These are phyloP conservation scores for Stevia rebaudiana DNA, from an alignment of 140 eudicot species.

Conservation along the genomic window DNA sequence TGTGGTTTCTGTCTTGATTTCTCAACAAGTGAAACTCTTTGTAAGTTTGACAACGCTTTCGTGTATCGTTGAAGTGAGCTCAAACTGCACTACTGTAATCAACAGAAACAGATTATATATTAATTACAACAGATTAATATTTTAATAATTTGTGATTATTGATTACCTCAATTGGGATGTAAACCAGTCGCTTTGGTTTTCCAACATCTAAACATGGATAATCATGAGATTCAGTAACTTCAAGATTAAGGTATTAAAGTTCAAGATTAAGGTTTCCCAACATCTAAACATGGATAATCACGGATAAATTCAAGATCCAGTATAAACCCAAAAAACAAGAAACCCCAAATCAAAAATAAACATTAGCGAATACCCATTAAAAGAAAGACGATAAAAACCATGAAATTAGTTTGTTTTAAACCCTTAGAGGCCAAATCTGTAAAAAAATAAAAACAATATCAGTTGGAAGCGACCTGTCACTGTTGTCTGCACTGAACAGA, in stretches of 20 bases:
- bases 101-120: neutral
- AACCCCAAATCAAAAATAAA: too few species aligned
- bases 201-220: constrained; percentile 85
- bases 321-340: too few species aligned
- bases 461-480: too few species aligned
- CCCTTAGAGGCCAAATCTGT: too few species aligned
- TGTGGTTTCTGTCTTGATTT: constrained; percentile 77
- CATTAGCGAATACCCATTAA: too few species aligned
- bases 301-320: constrained; percentile 25
- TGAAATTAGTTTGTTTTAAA: too few species aligned
- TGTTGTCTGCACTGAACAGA: too few species aligned
- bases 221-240: constrained; percentile 38
- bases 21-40: constrained; percentile 60
- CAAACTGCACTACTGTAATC: constrained; percentile 47
- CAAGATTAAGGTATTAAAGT: constrained; percentile 27
- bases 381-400: too few species aligned
- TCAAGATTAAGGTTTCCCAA: constrained; percentile 79
- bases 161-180: constrained; percentile 67
- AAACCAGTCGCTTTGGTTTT: constrained; percentile 52
- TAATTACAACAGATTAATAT: neutral
- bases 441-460: too few species aligned
- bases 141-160: too few species aligned
- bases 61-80: constrained; percentile 69
- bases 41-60: constrained; percentile 51
- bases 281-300: constrained; percentile 72